A percentile compares a stretch with the other conserved stretches of the same genome.
Evolutionary conservation across 2,329 filamentous ascomycete species (phyloP).

Genomic region (Pestalotiopsis sp.): DNA sequence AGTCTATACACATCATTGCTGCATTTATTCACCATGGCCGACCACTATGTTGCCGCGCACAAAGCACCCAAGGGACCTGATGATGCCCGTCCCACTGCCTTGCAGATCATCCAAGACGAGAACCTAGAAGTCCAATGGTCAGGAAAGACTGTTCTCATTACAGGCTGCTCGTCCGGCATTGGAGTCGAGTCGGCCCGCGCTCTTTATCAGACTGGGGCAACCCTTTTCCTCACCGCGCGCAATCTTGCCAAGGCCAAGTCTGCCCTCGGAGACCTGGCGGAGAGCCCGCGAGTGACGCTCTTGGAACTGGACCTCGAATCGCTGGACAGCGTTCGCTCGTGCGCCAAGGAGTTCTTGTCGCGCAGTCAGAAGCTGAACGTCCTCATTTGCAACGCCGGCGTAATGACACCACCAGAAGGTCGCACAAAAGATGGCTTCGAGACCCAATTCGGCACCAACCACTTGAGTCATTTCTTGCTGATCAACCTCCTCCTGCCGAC

Average conservation of each 20-base stretch:
- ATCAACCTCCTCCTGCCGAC: constrained; percentile 14
- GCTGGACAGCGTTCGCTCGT: constrained; percentile 16
- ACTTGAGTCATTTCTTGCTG: constrained; percentile 3
- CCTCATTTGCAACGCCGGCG: constrained; percentile 21
- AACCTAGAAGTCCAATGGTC: neutral
- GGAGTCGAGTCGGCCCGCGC: constrained; percentile 18
- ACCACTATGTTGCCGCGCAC: constrained; percentile 18
- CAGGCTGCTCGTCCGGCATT: constrained; percentile 18
- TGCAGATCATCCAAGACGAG: neutral
- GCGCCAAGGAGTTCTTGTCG: constrained; percentile 16
- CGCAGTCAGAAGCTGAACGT: constrained; percentile 19
- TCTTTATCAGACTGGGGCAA: constrained; percentile 17
- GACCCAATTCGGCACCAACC: constrained; percentile 22
- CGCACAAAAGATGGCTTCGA: constrained; percentile 22
- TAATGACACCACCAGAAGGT: neutral
- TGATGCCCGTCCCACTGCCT: constrained; percentile 22
- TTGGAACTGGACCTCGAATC: constrained; percentile 20
- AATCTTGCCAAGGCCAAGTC: constrained; percentile 19
- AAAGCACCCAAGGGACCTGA: constrained; percentile 17
- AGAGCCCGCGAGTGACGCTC: constrained; percentile 15
- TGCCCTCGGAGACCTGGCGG: neutral
- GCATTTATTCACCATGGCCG: neutral
- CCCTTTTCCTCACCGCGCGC: constrained; percentile 20
- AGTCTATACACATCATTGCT: neutral
- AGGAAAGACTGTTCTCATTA: constrained; percentile 17